Percentiles rank a stretch among this genome's conserved stretches.
phyloP scores from a whole-genome alignment of 176 grass and related monocot species.

The Phoenix roebelenii region DNA sequence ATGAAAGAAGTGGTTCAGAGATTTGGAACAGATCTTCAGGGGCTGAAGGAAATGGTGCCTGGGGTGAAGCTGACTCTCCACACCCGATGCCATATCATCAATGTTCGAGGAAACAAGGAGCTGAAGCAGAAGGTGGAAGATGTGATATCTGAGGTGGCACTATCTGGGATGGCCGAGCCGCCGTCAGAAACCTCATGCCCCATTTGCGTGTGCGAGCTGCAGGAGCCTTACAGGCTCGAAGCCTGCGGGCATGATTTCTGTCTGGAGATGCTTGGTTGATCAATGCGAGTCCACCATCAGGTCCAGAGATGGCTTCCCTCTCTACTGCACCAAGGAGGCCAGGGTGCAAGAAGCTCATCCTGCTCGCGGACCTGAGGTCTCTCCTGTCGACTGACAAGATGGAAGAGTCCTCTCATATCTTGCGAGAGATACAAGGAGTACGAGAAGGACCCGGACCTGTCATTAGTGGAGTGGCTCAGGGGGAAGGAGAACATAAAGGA shows the following conservation, averaged over 20 bases:
- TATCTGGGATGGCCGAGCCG: slow-evolving; percentile 22
- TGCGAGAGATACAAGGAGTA: slow-evolving; percentile 74
- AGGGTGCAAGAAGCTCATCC: slow-evolving; percentile 51
- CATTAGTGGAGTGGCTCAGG: slow-evolving; percentile 54
- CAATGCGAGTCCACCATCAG: slow-evolving; percentile 63
- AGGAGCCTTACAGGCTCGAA: slow-evolving; percentile 79
- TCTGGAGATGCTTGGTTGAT: slow-evolving; percentile 59
- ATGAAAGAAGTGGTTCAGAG: slow-evolving; percentile 70
- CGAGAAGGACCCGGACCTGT: slow-evolving; percentile 66
- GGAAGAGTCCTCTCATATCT: slow-evolving; percentile 66
- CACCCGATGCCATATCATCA: slow-evolving; percentile 41
- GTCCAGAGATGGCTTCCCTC: slow-evolving; percentile 65
- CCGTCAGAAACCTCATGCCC: slow-evolving; percentile 44
- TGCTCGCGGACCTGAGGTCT: slow-evolving; percentile 51
- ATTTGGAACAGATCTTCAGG: slow-evolving; percentile 66
- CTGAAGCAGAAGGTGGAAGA: slow-evolving; percentile 55
- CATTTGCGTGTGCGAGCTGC: slow-evolving; percentile 80
- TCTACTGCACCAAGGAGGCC: slow-evolving; percentile 44
- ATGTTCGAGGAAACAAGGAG: slow-evolving; percentile 61
- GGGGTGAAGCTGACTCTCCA: slow-evolving; percentile 43
- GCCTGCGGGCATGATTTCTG: slow-evolving; percentile 77
- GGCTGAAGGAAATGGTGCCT: slow-evolving; percentile 50
- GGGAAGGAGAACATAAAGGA: slow-evolving; percentile 70
- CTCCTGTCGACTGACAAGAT: slow-evolving; percentile 43
- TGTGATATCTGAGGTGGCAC: slow-evolving; percentile 39